Conservation (phyloP, 768 basidiomycete species). For the Terana coerulea region DNA sequence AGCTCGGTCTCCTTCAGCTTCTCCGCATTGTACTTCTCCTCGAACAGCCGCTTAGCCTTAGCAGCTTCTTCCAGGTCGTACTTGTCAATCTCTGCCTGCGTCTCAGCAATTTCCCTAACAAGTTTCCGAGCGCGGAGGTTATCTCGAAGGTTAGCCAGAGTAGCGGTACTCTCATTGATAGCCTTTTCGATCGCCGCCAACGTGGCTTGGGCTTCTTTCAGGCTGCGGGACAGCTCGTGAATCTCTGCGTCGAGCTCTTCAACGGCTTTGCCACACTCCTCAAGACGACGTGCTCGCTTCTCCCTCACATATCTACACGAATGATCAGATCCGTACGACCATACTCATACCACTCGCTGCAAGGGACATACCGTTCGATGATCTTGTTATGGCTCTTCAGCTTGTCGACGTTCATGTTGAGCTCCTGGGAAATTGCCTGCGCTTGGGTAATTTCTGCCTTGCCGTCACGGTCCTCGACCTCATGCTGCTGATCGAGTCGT, state of each 20-base stretch:
- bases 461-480: slow-evolving; percentile 45
- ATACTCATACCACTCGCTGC: not conserved
- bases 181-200: slow-evolving; percentile 70
- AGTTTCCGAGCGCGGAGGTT: slow-evolving; percentile 78
- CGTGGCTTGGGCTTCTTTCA: slow-evolving; percentile 37
- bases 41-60: slow-evolving; percentile 79
- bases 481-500: slow-evolving; percentile 52
- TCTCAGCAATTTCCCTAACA: slow-evolving; percentile 57
- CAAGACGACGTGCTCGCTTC: slow-evolving; percentile 55
- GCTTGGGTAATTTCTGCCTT: slow-evolving; percentile 46
- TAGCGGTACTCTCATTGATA: slow-evolving; percentile 71
- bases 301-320: slow-evolving; percentile 73
- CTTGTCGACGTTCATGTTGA: slow-evolving; percentile 61
- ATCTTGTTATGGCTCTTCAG: slow-evolving; percentile 50
- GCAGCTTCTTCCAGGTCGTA: slow-evolving; percentile 85
- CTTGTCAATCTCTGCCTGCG: slow-evolving; percentile 66
- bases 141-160: slow-evolving; percentile 68
- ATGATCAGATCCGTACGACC: not conserved
- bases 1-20: slow-evolving; percentile 71
- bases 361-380: slow-evolving; percentile 54
- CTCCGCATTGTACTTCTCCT: slow-evolving; percentile 69
- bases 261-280: slow-evolving; percentile 56
- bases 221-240: slow-evolving; percentile 33
- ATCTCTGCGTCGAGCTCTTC: slow-evolving; percentile 45
- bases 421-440: slow-evolving; percentile 55